Base-by-base conservation (phyloP, 2,329 filamentous ascomycete genomes). In the Amylocarpus encephaloides region DNA sequence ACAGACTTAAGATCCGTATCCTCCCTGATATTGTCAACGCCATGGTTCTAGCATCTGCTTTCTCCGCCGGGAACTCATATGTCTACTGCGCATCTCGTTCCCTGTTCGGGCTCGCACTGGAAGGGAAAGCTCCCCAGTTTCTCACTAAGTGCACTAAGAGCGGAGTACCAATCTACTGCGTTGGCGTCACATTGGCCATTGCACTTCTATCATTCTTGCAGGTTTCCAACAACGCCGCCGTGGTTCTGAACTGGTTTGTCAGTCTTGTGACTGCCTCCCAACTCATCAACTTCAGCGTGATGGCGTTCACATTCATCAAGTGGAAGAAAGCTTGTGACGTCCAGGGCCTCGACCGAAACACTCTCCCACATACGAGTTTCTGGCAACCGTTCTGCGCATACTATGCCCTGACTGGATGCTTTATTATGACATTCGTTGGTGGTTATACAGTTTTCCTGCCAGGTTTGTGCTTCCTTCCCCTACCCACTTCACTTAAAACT, bases 1-100 rank as follows among this genome's bases (percentile, higher is more conserved):
- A 82, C 55, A 69, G 77, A 18, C 66, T 81, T 3, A 66, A 70
- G 6, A 79, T 83, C 56, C 64, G 66, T 1, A 66, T 79, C 1
- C 66, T 83, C 1, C 79, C 79, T 3, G 70, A 81, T 59, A 78
- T 84, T 41, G 77, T 83, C 63, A 84, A 84, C 62, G 78, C 75
- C 11, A 63, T 79, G 60, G 68, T 81, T n/a, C 69, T 80, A 13
- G 72, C 70, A 2, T 72, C 76, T 6, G 74, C 75, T 1, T 76
- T 79, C 53, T 76, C 72, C 41, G 77, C 77, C 1, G 77, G 76
- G 0, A 79, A 79, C 63, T 75, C 72, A 32, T 79, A 78, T 58
- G 71, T 78, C 51, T 57, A 57, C 39, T 55, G 51, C 53, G 76
- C 75, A 15, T 77, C 74, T 34, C 71, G 77, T 38, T 74, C 73